Percentiles rank a stretch among this genome's conserved stretches.
Conservation (phyloP, 495 filamentous ascomycete genomes). For the Penicillium lividum region DNA sequence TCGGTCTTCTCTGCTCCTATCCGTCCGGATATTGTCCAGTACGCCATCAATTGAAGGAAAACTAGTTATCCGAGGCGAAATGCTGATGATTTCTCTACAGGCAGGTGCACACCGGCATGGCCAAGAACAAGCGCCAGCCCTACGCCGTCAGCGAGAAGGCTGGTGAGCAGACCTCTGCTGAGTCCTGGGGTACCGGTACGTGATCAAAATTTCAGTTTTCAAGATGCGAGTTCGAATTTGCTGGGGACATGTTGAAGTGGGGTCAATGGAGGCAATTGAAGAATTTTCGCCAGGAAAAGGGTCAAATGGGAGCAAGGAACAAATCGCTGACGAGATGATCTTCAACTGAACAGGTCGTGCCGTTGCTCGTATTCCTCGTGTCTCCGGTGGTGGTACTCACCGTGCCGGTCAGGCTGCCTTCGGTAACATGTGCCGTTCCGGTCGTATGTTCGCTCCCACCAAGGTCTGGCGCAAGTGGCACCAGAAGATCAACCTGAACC, state of each 20-base stretch:
- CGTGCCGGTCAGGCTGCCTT: conserved; percentile 99
- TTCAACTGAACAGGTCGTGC: conserved; percentile 71
- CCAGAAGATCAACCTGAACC: conserved; percentile 97
- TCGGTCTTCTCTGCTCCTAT: conserved; percentile 94
- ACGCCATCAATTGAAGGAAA: conserved; percentile 37
- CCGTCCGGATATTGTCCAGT: conserved; percentile 98
- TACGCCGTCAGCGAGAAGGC: conserved; percentile 99
- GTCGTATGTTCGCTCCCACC: conserved; percentile 99
- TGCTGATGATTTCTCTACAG: conserved; percentile 49
- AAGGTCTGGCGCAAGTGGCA: conserved; percentile 99
- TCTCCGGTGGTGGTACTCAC: conserved; percentile 99
- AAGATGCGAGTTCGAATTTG: conserved; percentile 15
- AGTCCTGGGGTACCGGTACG: conserved; percentile 99
- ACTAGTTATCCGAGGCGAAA: conserved; percentile 20
- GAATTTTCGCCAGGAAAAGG: background rate
- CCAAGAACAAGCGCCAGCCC: conserved; percentile 99
- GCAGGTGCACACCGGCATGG: conserved; percentile 95
- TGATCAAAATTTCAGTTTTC: conserved; percentile 29
- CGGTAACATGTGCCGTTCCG: conserved; percentile 99
- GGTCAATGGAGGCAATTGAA: conserved; percentile 6
- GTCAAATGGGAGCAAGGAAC: conserved; percentile 9
- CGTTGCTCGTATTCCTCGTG: conserved; percentile 99
- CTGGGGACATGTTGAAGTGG: background rate
- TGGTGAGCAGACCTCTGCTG: conserved; percentile 98
- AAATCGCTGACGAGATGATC: conserved; percentile 25